Conservation (phyloP, 2,329 filamentous ascomycete genomes). For the Monosporascus sp. region DNA sequence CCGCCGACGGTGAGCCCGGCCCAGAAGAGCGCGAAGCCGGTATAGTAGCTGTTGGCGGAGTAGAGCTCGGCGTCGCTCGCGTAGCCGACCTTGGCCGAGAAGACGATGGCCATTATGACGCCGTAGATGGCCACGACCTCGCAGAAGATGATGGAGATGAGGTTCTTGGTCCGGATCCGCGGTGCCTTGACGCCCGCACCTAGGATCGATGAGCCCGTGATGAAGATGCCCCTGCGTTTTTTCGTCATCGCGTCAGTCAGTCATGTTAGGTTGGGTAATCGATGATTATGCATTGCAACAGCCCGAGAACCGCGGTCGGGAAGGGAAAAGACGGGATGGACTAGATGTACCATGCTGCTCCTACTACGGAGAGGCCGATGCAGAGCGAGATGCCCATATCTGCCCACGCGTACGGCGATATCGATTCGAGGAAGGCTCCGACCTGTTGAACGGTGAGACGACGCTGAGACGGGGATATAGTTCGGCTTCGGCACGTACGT, state of each 20-base stretch:
- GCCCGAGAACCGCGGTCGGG: neutral
- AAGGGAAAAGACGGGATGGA: neutral
- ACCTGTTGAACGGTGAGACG: slow-evolving; percentile 47
- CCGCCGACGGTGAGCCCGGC: slow-evolving; percentile 86
- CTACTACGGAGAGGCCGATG: slow-evolving; percentile 92
- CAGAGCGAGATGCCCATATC: slow-evolving; percentile 86
- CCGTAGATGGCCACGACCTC: slow-evolving; percentile 99
- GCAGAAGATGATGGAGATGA: slow-evolving; percentile 99
- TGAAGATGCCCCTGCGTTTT: slow-evolving; percentile 86
- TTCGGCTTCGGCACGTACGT: slow-evolving; percentile 51
- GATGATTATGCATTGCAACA: neutral
- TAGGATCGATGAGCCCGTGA: slow-evolving; percentile 94
- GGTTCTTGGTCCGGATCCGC: slow-evolving; percentile 97
- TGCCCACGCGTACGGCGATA: slow-evolving; percentile 94
- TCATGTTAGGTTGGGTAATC: neutral
- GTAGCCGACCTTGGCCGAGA: slow-evolving; percentile 77
- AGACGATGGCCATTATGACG: slow-evolving; percentile 99
- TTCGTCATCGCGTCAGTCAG: slow-evolving; percentile 2
- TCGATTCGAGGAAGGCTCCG: slow-evolving; percentile 86
- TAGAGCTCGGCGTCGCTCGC: slow-evolving; percentile 61
- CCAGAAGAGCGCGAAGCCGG: slow-evolving; percentile 95
- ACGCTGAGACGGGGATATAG: neutral
- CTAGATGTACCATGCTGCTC: slow-evolving; percentile 79
- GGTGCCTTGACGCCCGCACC: slow-evolving; percentile 95
- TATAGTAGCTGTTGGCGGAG: slow-evolving; percentile 81